Conservation (phyloP, 768 basidiomycete genomes). For the Suillus alpinus region DNA sequence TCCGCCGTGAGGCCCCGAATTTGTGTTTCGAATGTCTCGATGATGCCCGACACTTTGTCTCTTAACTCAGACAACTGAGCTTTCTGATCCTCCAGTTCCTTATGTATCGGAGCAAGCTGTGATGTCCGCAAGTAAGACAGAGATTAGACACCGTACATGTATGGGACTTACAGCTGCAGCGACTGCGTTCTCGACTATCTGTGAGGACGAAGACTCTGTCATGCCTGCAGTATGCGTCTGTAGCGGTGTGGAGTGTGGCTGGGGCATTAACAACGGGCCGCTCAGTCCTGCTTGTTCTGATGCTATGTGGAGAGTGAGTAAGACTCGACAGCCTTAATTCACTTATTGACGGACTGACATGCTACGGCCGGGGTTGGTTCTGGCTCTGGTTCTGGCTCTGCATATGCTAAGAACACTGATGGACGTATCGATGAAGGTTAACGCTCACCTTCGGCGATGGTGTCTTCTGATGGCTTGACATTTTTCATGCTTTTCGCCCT, state of each 20-base stretch:
- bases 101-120: constrained; percentile 51
- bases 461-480: constrained; percentile 49
- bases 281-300: not conserved
- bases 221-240: not conserved
- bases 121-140: constrained; percentile 8
- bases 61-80: constrained; percentile 38
- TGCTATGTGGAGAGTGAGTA: not conserved
- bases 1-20: constrained; percentile 36
- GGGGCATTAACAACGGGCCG: not conserved
- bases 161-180: constrained; percentile 28
- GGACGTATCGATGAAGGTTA: constrained; percentile 1
- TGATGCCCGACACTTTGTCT: constrained; percentile 27
- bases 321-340: not conserved
- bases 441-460: constrained; percentile 52
- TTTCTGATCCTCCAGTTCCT: constrained; percentile 47
- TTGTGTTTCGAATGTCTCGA: constrained; percentile 34
- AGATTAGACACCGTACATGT: not conserved
- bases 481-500: constrained; percentile 50
- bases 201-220: not conserved
- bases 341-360: not conserved
- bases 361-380: not conserved
- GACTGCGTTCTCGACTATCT: constrained; percentile 13
- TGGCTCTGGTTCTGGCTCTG: constrained; percentile 27
- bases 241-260: not conserved
- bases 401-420: constrained; percentile 11